A percentile compares a stretch with the other conserved stretches of the same genome.
Conservation (phyloP, 257 asterid species). For the Thymus quinquecostatus region DNA sequence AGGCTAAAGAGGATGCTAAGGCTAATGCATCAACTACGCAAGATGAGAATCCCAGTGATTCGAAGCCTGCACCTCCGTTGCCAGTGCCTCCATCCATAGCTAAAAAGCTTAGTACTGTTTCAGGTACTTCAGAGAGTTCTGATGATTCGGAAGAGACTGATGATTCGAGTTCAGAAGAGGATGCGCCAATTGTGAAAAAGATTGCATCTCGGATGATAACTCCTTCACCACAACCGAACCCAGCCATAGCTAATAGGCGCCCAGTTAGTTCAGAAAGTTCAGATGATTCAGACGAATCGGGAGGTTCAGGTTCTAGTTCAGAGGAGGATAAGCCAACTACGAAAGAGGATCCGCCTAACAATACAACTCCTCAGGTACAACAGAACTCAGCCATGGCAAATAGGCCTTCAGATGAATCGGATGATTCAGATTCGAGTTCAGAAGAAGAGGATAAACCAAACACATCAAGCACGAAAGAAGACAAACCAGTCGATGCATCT, state of each 20-base stretch:
- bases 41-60: background rate
- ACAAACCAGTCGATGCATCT: constrained; percentile 26
- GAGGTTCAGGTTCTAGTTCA: background rate
- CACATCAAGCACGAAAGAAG: constrained; percentile 20
- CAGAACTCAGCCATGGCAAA: background rate
- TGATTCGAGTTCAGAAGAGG: constrained; percentile 8
- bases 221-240: constrained; percentile 18
- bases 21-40: constrained; percentile 20
- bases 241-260: constrained; percentile 49
- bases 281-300: background rate
- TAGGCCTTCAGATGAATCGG: constrained; percentile 4
- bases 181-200: background rate
- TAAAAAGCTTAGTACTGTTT: background rate
- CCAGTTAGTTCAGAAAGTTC: constrained; percentile 40
- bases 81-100: background rate
- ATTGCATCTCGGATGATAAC: background rate
- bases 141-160: background rate
- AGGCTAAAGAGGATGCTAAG: constrained; percentile 9
- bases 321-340: background rate
- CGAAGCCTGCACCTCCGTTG: constrained; percentile 6
- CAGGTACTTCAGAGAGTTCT: background rate
- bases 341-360: constrained; percentile 7
- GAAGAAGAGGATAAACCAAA: background rate
- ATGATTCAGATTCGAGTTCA: background rate
- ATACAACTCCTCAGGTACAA: background rate